Percentiles rank a stretch among this genome's conserved stretches.
phyloP scores from a whole-genome alignment of 352 stramenopile genomes.

The Globisporangium viniferum region DNA sequence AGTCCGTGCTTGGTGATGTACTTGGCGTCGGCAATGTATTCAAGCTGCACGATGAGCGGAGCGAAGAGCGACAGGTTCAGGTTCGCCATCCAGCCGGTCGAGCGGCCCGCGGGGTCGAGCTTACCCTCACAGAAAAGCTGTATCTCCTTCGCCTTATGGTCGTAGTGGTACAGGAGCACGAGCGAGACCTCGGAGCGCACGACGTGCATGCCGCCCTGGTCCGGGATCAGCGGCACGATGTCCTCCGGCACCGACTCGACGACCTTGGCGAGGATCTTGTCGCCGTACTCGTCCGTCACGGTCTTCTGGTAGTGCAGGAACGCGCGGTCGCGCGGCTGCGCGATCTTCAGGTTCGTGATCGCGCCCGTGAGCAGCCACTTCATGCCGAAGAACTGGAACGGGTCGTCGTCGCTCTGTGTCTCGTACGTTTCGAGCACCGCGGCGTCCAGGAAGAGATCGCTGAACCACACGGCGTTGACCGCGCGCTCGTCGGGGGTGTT shows the following conservation, averaged over 20 bases:
- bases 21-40: slow-evolving; percentile 74
- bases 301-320: slow-evolving; percentile 65
- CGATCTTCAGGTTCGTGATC: slow-evolving; percentile 42
- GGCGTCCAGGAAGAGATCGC: slow-evolving; percentile 67
- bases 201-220: slow-evolving; percentile 37
- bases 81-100: slow-evolving; percentile 48
- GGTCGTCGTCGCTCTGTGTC: slow-evolving; percentile 52
- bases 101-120: slow-evolving; percentile 47
- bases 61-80: slow-evolving; percentile 64
- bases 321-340: slow-evolving; percentile 53
- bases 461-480: slow-evolving; percentile 49
- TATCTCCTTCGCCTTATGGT: slow-evolving; percentile 46
- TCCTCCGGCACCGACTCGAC: slow-evolving; percentile 55
- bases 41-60: slow-evolving; percentile 53
- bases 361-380: slow-evolving; percentile 65
- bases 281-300: slow-evolving; percentile 31
- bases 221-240: slow-evolving; percentile 28
- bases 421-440: slow-evolving; percentile 63
- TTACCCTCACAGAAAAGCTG: slow-evolving; percentile 68
- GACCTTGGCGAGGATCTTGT: slow-evolving; percentile 62
- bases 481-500: slow-evolving; percentile 69
- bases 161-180: slow-evolving; percentile 61
- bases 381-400: slow-evolving; percentile 73
- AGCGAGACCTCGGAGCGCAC: slow-evolving; percentile 56
- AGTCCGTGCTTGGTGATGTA: slow-evolving; percentile 79